Evolutionary conservation across 2,329 filamentous ascomycete genomes (phyloP).

Genomic region (Colletotrichum endophyticum): DNA sequence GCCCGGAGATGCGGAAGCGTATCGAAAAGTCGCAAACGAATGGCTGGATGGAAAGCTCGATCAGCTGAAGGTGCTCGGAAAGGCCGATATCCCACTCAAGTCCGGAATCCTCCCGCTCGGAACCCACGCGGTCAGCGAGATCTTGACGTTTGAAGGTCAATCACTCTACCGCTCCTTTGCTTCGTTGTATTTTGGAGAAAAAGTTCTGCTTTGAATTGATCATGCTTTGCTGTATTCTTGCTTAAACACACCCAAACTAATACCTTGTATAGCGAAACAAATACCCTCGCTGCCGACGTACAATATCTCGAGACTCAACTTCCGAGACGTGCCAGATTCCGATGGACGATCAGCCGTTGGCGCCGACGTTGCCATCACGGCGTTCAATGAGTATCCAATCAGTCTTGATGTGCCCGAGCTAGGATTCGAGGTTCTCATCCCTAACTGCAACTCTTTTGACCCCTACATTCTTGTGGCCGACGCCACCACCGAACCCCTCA

Average conservation of each 20-base stretch:
- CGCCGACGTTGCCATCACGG: slow-evolving; percentile 76
- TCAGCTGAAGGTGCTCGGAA: slow-evolving; percentile 73
- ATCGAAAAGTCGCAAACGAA: slow-evolving; percentile 83
- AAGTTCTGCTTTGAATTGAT: slow-evolving; percentile 39
- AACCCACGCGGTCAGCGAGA: slow-evolving; percentile 75
- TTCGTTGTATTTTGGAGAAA: slow-evolving; percentile 66
- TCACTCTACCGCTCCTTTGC: slow-evolving; percentile 69
- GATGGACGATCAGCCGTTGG: slow-evolving; percentile 69
- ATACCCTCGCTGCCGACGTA: slow-evolving; percentile 82
- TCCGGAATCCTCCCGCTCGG: slow-evolving; percentile 83
- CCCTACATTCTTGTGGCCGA: slow-evolving; percentile 80
- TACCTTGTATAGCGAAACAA: slow-evolving; percentile 59
- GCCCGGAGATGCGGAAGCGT: slow-evolving; percentile 77
- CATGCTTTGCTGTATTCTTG: slow-evolving; percentile 4
- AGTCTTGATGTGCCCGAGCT: slow-evolving; percentile 79
- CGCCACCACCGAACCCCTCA: slow-evolving; percentile 70
- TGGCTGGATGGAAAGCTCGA: slow-evolving; percentile 83
- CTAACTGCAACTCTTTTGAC: slow-evolving; percentile 76
- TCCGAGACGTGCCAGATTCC: slow-evolving; percentile 70
- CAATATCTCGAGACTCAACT: slow-evolving; percentile 80
- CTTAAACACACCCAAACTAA: slow-evolving; percentile 5
- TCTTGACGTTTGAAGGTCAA: slow-evolving; percentile 83
- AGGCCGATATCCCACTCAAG: slow-evolving; percentile 74
- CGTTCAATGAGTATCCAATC: slow-evolving; percentile 80
- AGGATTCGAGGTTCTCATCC: slow-evolving; percentile 83